Evolutionary conservation across 192 early-diverging fungal genomes (phyloP).

Genomic region (Podila horticola): DNA sequence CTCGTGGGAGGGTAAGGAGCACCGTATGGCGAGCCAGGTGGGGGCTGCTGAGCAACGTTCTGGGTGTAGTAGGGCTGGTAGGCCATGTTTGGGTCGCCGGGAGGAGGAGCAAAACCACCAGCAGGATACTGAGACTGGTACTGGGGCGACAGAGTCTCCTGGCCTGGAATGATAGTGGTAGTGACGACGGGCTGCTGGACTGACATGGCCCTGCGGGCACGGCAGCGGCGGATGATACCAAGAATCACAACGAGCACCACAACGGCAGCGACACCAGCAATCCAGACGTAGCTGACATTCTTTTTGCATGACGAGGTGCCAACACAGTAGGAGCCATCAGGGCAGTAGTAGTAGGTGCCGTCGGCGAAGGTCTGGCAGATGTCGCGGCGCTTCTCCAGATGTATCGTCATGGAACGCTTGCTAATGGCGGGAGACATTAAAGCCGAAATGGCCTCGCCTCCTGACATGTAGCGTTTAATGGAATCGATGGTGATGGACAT

Average conservation of each 20-base stretch:
- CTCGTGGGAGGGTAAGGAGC: not conserved
- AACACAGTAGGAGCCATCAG: constrained; percentile 20
- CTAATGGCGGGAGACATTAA: not conserved
- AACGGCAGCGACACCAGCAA: constrained; percentile 22
- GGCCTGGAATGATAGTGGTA: not conserved
- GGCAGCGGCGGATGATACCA: constrained; percentile 11
- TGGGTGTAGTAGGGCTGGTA: constrained; percentile 28
- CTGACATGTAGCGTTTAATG: constrained; percentile 7
- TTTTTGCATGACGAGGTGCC: constrained; percentile 6
- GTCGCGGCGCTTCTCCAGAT: constrained; percentile 30
- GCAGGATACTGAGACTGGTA: constrained; percentile 1
- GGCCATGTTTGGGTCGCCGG: constrained; percentile 44
- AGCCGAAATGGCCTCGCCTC: constrained; percentile 5
- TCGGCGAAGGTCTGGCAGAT: not conserved
- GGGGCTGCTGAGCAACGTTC: not conserved
- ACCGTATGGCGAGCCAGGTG: not conserved
- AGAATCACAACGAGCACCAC: constrained; percentile 5
- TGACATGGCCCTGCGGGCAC: not conserved
- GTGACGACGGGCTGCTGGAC: constrained; percentile 8
- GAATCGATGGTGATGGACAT: constrained; percentile 4
- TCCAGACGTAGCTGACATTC: constrained; percentile 39
- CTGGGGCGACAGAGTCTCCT: constrained; percentile 1
- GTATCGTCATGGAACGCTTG: constrained; percentile 33
- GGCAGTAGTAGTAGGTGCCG: constrained; percentile 8
- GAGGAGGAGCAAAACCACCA: constrained; percentile 24